Conservation (phyloP, 2,329 filamentous ascomycete genomes). For the Monosporascus sp. region DNA sequence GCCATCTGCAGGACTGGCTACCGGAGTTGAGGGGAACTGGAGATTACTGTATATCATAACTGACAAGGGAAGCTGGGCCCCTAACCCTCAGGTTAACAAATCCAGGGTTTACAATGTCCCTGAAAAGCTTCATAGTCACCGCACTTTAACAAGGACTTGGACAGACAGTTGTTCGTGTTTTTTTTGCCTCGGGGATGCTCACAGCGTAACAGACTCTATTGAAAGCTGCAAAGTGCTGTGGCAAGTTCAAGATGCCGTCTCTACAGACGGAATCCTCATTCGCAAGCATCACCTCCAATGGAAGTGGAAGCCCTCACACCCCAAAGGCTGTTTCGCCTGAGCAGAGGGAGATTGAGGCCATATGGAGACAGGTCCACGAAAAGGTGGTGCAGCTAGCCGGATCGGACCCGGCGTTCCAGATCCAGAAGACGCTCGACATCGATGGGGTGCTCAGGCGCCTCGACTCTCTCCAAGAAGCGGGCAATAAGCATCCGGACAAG, state of each 20-base stretch:
- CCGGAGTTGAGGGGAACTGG: neutral
- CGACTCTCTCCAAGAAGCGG: slow-evolving; percentile 19
- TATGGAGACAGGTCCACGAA: slow-evolving; percentile 28
- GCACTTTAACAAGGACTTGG: no score
- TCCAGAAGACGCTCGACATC: slow-evolving; percentile 21
- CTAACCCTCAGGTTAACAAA: neutral
- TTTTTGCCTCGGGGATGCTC: neutral
- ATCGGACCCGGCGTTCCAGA: slow-evolving; percentile 18
- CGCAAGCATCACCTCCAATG: slow-evolving; percentile 11
- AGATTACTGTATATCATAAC: neutral
- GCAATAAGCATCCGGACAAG: slow-evolving; percentile 25
- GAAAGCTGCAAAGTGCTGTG: neutral
- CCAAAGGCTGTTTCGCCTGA: slow-evolving; percentile 19
- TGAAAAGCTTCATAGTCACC: no score
- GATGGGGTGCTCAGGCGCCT: slow-evolving; percentile 24
- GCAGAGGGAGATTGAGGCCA: slow-evolving; percentile 25
- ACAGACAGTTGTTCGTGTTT: neutral
- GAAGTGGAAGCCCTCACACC: slow-evolving; percentile 12
- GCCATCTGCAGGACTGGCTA: neutral
- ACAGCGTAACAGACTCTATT: neutral
- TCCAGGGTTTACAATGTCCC: neutral
- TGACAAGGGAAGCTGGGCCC: neutral
- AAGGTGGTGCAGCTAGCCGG: slow-evolving; percentile 29
- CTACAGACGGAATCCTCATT: neutral
- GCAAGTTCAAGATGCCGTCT: neutral